A percentile compares a stretch with the other conserved stretches of the same genome.
These are phyloP conservation scores for Pythium utonaiense DNA, from an alignment of 352 stramenopile species.

Conservation along the genomic window DNA sequence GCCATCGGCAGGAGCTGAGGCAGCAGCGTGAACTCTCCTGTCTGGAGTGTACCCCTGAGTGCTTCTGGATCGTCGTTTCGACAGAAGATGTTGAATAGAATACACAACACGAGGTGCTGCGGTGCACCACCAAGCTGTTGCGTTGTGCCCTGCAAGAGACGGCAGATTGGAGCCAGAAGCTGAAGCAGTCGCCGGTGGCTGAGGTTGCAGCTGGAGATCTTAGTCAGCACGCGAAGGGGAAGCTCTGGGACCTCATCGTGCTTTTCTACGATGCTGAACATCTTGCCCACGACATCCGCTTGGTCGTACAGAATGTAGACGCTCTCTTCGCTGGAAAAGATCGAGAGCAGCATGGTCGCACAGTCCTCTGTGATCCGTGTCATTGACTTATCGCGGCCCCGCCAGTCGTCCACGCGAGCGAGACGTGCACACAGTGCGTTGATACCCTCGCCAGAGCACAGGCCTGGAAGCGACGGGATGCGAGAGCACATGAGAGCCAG, in stretches of 20 bases:
- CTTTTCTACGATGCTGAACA: slow-evolving; percentile 44
- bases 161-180: slow-evolving; percentile 30
- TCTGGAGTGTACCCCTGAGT: slow-evolving; percentile 7
- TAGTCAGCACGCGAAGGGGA: slow-evolving; percentile 44
- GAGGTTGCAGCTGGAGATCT: slow-evolving; percentile 33
- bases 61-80: slow-evolving; percentile 13
- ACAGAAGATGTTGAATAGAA: slow-evolving; percentile 68
- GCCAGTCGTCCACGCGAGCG: slow-evolving; percentile 21
- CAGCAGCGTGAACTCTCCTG: slow-evolving; percentile 35
- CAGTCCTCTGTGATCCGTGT: slow-evolving; percentile 38
- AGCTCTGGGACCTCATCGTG: slow-evolving; percentile 30
- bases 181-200: slow-evolving; percentile 38
- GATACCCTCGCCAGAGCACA: slow-evolving; percentile 45
- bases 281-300: slow-evolving; percentile 37
- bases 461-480: slow-evolving; percentile 40
- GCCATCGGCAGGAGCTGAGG: slow-evolving; percentile 50
- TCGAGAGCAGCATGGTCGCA: slow-evolving; percentile 40
- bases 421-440: slow-evolving; percentile 32
- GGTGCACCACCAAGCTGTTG: slow-evolving; percentile 8
- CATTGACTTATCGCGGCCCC: slow-evolving; percentile 1
- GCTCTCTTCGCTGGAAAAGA: slow-evolving; percentile 45
- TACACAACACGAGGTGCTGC: slow-evolving; percentile 38
- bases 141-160: slow-evolving; percentile 9
- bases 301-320: slow-evolving; percentile 46
- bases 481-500: slow-evolving; percentile 44